Evolutionary conservation across 805 yeast genomes (phyloP).

Genomic region (Kluyveromyces aestuarii): DNA sequence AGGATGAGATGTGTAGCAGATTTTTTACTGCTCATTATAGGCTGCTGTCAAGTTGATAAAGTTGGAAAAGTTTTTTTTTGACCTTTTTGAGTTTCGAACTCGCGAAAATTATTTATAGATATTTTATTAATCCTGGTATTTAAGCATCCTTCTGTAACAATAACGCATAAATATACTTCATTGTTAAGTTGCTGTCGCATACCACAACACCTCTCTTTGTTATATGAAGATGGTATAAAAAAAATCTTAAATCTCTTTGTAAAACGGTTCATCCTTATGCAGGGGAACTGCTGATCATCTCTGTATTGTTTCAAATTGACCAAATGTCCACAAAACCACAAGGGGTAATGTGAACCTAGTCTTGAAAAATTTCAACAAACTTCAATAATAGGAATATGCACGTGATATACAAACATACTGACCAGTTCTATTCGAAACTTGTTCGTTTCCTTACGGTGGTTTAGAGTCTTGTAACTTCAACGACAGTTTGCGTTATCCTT

Average conservation of each 20-base stretch:
- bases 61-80: too few species aligned
- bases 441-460: too few species aligned
- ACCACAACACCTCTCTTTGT: neutral
- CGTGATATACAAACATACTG: neutral
- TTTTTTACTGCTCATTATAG: too few species aligned
- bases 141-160: too few species aligned
- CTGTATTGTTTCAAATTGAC: slow-evolving; percentile 99
- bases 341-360: slow-evolving; percentile 1
- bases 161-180: too few species aligned
- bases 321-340: slow-evolving; percentile 73
- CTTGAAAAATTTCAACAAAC: neutral
- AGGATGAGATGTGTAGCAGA: too few species aligned
- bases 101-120: neutral
- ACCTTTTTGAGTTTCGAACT: neutral
- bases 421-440: too few species aligned
- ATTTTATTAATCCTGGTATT: neutral
- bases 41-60: too few species aligned
- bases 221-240: slow-evolving; percentile 37
- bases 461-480: too few species aligned
- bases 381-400: too few species aligned
- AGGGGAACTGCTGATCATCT: slow-evolving; percentile 99
- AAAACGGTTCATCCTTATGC: slow-evolving; percentile 99
- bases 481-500: too few species aligned
- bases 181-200: too few species aligned
- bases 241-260: slow-evolving; percentile 97